phyloP scores from a whole-genome alignment of 2,329 filamentous ascomycete genomes.

The Aspergillus caelatus region DNA sequence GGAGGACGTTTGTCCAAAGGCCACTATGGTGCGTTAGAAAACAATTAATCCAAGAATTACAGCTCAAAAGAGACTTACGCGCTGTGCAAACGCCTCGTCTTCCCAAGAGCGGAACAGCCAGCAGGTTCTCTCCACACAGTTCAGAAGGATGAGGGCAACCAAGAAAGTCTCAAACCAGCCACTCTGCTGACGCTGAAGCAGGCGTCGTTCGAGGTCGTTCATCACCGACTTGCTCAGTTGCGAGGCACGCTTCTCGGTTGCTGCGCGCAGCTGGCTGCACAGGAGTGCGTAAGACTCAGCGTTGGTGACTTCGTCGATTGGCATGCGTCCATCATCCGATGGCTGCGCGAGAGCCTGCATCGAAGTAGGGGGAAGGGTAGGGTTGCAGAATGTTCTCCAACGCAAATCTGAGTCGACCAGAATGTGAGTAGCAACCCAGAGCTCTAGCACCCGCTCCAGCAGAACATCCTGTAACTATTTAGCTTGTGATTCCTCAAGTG shows the following conservation, averaged over 20 bases:
- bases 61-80: conserved; percentile 31
- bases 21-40: conserved; percentile 43
- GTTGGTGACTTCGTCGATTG: conserved; percentile 43
- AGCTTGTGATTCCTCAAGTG: not conserved
- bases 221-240: conserved; percentile 57
- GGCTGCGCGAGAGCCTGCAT: conserved; percentile 40
- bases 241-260: conserved; percentile 57
- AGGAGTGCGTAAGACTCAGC: conserved; percentile 54
- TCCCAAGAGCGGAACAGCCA: conserved; percentile 61
- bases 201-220: conserved; percentile 62
- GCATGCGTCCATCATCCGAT: conserved; percentile 43
- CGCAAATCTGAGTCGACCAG: conserved; percentile 53
- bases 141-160: conserved; percentile 60
- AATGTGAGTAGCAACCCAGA: conserved; percentile 60
- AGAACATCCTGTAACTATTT: conserved; percentile 44
- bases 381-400: conserved; percentile 55
- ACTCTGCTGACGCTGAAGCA: conserved; percentile 60
- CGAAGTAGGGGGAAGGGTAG: conserved; percentile 40
- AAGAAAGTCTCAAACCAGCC: conserved; percentile 63
- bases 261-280: conserved; percentile 57
- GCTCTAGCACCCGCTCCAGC: conserved; percentile 55
- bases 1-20: conserved; percentile 57
- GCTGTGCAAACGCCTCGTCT: conserved; percentile 38
- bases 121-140: conserved; percentile 62
- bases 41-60: not conserved